phyloP scores from a whole-genome alignment of 441 rosid genomes.

The Lepidium campestre region DNA sequence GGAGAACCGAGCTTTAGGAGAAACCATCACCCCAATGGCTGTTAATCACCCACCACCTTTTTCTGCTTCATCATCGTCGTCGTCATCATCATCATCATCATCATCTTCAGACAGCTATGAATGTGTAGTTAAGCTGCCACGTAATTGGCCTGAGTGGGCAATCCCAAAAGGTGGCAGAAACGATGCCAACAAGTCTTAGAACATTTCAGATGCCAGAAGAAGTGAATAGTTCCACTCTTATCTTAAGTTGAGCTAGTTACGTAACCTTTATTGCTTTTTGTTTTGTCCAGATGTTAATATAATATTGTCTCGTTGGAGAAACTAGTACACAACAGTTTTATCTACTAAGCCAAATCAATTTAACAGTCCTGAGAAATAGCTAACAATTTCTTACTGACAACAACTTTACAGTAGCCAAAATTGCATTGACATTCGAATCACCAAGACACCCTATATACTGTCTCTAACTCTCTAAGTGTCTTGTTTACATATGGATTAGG shows the following conservation, averaged over 20 bases:
- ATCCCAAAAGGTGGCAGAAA: not conserved
- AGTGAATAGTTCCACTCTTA: not conserved
- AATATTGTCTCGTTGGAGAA: not conserved
- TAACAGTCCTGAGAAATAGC: no score
- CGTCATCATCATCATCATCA: not conserved
- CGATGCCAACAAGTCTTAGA: slow-evolving; percentile 5
- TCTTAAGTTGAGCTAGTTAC: not conserved
- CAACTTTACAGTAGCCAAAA: not conserved
- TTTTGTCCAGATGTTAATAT: not conserved
- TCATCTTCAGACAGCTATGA: slow-evolving; percentile 13
- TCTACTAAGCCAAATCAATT: not conserved
- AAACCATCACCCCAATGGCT: not conserved
- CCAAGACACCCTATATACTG: not conserved
- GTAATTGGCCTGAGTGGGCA: slow-evolving; percentile 16
- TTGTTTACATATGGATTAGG: not conserved
- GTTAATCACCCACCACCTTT: not conserved
- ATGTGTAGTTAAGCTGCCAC: not conserved
- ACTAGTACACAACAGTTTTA: not conserved
- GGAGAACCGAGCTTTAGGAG: not conserved
- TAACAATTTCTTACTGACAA: not conserved
- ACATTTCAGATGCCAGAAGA: not conserved
- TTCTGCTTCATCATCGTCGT: not conserved
- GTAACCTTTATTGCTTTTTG: not conserved
- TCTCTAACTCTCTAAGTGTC: not conserved
- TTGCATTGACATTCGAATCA: not conserved